Conservation (phyloP, 2,329 filamentous ascomycete genomes). For the Colletotrichum sansevieriae region DNA sequence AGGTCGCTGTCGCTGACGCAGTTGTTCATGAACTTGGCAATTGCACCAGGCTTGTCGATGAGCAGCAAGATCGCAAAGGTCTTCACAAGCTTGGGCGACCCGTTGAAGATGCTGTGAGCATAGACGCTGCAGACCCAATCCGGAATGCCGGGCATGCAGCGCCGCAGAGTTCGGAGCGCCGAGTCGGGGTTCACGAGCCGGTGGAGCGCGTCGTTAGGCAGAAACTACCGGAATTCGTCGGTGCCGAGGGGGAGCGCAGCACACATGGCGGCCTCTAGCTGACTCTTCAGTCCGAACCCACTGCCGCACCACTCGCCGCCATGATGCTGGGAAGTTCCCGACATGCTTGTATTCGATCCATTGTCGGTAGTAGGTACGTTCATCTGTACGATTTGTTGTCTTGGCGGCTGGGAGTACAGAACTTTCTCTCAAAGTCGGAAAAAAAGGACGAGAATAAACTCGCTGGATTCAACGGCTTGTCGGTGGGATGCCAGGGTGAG, state of each 20-base stretch:
- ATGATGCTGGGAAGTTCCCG: neutral
- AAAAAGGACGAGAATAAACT: neutral
- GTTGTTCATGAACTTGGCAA: neutral
- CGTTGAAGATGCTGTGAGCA: neutral
- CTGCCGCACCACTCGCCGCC: too few species aligned
- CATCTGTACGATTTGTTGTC: neutral
- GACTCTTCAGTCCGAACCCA: neutral
- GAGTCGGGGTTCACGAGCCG: slow-evolving; percentile 2
- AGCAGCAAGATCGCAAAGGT: slow-evolving; percentile 2
- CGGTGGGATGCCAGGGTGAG: neutral
- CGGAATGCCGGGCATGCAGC: neutral
- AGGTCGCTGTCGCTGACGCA: neutral
- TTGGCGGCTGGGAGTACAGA: neutral
- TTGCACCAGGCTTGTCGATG: neutral
- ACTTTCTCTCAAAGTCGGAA: neutral
- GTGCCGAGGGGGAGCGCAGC: slow-evolving; percentile 7
- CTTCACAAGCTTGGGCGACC: neutral
- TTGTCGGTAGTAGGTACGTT: neutral
- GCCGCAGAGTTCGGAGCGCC: slow-evolving; percentile 10
- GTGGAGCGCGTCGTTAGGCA: neutral
- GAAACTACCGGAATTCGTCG: neutral
- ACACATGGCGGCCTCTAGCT: slow-evolving; percentile 14
- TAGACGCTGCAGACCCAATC: neutral
- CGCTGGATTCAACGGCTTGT: neutral
- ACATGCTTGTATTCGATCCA: slow-evolving; percentile 3